These are phyloP conservation scores for Globisporangium parvum DNA, from an alignment of 352 stramenopile species.

Conservation along the genomic window DNA sequence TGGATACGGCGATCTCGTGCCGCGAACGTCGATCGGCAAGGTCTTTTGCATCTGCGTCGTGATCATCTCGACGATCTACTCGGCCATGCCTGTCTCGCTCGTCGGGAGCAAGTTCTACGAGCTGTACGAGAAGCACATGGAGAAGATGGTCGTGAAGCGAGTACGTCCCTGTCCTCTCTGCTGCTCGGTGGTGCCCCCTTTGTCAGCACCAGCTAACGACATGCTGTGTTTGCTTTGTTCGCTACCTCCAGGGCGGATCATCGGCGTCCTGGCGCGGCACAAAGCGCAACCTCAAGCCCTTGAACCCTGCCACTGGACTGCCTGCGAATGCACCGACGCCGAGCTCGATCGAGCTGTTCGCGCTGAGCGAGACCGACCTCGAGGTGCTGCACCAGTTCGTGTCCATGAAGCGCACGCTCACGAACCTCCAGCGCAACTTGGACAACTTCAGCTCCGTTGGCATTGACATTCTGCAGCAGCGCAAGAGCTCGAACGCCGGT, in stretches of 20 bases:
- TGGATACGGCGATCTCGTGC: slow-evolving; percentile 63
- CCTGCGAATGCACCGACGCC: not conserved
- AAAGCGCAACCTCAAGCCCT: slow-evolving; percentile 20
- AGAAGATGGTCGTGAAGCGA: slow-evolving; percentile 52
- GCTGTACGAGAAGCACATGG: slow-evolving; percentile 60
- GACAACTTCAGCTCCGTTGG: slow-evolving; percentile 31
- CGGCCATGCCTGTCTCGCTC: slow-evolving; percentile 67
- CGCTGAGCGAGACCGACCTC: slow-evolving; percentile 39
- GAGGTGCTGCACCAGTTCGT: slow-evolving; percentile 37
- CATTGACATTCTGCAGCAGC: slow-evolving; percentile 21
- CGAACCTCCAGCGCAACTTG: slow-evolving; percentile 45
- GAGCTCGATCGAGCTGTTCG: slow-evolving; percentile 18
- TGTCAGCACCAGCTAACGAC: too few species aligned
- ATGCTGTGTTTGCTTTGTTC: too few species aligned
- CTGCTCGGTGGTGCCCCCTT: too few species aligned
- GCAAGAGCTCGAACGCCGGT: slow-evolving; percentile 10
- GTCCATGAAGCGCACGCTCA: slow-evolving; percentile 39
- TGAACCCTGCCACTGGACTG: slow-evolving; percentile 1
- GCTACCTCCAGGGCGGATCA: slow-evolving; percentile 41
- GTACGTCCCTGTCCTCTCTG: slow-evolving; percentile 15
- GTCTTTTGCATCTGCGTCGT: slow-evolving; percentile 62
- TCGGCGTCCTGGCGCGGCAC: slow-evolving; percentile 40
- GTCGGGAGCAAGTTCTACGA: slow-evolving; percentile 69
- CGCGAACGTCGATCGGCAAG: slow-evolving; percentile 55
- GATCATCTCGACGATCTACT: slow-evolving; percentile 61